Evolutionary conservation across 2,329 filamentous ascomycete species (phyloP).

Genomic region (Tolypocladium sp.): DNA sequence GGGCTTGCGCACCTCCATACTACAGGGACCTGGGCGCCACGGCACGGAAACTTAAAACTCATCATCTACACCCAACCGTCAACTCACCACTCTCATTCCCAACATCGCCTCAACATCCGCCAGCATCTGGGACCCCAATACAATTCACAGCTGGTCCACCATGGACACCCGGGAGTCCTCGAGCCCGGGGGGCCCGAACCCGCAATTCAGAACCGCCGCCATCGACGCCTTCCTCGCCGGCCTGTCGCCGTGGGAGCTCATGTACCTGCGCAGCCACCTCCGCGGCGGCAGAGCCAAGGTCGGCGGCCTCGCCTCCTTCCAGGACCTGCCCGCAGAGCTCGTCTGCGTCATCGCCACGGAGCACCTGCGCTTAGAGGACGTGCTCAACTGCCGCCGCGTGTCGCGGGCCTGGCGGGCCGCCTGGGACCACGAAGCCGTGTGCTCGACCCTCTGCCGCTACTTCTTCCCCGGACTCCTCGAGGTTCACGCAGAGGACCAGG

Average conservation of each 20-base stretch:
- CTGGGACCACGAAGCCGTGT: constrained; percentile 14
- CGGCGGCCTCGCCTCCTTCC: constrained; percentile 11
- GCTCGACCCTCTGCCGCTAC: constrained; percentile 9
- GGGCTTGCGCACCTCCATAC: too few species aligned
- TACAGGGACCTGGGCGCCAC: too few species aligned
- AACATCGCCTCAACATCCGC: background rate
- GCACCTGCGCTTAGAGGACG: constrained; percentile 13
- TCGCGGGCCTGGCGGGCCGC: constrained; percentile 14
- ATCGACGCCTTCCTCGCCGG: constrained; percentile 14
- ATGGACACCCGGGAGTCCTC: background rate
- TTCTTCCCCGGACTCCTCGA: constrained; percentile 19
- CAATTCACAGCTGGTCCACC: background rate
- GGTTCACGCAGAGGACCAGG: background rate
- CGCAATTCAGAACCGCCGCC: constrained; percentile 1
- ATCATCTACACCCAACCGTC: too few species aligned
- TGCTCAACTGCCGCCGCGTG: constrained; percentile 14
- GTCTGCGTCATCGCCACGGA: constrained; percentile 11
- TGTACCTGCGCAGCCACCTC: constrained; percentile 14
- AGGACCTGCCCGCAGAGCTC: constrained; percentile 18
- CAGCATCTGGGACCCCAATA: background rate
- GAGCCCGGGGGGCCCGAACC: background rate
- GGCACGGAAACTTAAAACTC: too few species aligned
- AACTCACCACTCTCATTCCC: background rate
- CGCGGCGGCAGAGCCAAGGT: background rate
- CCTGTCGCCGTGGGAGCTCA: constrained; percentile 17